A percentile compares a stretch with the other conserved stretches of the same genome.
phyloP scores from a whole-genome alignment of 768 basidiomycete species.

The Exsudoporus frostii region DNA sequence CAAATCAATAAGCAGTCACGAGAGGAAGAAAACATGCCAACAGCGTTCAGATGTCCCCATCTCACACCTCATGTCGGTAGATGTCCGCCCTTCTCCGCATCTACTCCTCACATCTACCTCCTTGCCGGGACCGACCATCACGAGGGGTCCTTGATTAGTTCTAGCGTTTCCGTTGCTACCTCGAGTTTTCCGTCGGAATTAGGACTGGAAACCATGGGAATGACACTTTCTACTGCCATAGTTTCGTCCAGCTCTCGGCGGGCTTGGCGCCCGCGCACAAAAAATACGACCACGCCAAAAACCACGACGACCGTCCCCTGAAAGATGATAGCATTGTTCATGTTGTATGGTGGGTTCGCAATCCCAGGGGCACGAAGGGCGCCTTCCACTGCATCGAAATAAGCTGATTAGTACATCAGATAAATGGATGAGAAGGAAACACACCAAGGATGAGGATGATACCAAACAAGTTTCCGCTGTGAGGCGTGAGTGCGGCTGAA shows the following conservation, averaged over 20 bases:
- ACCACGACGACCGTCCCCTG: constrained; percentile 50
- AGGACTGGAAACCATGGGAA: not conserved
- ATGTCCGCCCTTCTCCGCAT: not conserved
- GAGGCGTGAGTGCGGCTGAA: not conserved
- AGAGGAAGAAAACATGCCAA: not conserved
- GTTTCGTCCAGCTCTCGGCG: constrained; percentile 62
- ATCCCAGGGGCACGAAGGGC: constrained; percentile 61
- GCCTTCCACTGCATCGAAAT: constrained; percentile 46
- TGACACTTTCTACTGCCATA: constrained; percentile 29
- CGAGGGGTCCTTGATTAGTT: not conserved
- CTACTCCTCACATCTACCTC: not conserved
- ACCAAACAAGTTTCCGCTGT: constrained; percentile 64
- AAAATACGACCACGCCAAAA: constrained; percentile 41
- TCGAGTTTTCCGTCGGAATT: not conserved
- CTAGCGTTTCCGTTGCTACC: not conserved
- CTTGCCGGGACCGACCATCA: not conserved
- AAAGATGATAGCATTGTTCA: constrained; percentile 67
- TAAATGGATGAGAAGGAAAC: constrained; percentile 20
- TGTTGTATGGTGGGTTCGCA: constrained; percentile 70
- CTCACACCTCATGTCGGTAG: not conserved
- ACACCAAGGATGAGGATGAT: constrained; percentile 61
- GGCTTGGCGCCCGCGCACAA: constrained; percentile 57
- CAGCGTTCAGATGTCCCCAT: not conserved
- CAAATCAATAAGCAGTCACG: not conserved
- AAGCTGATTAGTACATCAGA: not conserved